phyloP scores from a whole-genome alignment of 805 yeast species.

The Cyberlindnera xishuangbannaensis region DNA sequence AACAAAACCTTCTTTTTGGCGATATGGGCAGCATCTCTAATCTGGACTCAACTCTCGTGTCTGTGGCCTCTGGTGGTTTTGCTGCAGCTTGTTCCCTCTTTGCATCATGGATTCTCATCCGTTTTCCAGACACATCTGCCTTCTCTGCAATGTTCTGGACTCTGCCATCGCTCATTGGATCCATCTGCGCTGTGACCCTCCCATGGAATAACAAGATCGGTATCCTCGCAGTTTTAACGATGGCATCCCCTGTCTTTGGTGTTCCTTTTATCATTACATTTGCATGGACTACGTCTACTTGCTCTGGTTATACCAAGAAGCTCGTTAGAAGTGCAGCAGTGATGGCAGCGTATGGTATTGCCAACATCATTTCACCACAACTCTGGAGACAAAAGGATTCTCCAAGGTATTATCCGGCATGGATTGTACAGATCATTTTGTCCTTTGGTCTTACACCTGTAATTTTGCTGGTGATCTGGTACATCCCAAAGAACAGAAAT shows the following conservation, averaged over 20 bases:
- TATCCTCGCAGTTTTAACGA: conserved; percentile 39
- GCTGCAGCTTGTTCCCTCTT: conserved; percentile 36
- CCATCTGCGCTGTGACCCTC: conserved; percentile 39
- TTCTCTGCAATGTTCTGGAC: conserved; percentile 33
- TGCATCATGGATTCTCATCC: conserved; percentile 31
- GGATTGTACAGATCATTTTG: conserved; percentile 54
- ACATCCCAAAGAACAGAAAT: conserved; percentile 41
- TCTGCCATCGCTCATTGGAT: conserved; percentile 39
- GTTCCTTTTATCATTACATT: conserved; percentile 34
- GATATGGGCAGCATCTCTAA: conserved; percentile 39
- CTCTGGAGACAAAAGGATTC: conserved; percentile 43
- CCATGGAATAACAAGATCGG: conserved; percentile 41
- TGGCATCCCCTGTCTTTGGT: conserved; percentile 43
- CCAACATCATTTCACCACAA: conserved; percentile 53
- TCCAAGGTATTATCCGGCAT: conserved; percentile 41
- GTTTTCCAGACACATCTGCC: conserved; percentile 33
- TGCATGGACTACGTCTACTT: conserved; percentile 30
- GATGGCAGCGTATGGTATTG: conserved; percentile 40
- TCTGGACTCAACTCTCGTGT: conserved; percentile 44
- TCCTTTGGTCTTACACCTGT: conserved; percentile 43
- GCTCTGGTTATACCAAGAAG: conserved; percentile 48
- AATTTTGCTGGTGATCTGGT: conserved; percentile 38
- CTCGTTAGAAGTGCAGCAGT: conserved; percentile 39
- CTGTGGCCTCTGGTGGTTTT: conserved; percentile 49
- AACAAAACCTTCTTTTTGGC: conserved; percentile 42